Evolutionary conservation across 371 early-diverging fungal species (phyloP), one percentile per base, ranked within the genome.

Genomic region (Blakeslea trispora): DNA sequence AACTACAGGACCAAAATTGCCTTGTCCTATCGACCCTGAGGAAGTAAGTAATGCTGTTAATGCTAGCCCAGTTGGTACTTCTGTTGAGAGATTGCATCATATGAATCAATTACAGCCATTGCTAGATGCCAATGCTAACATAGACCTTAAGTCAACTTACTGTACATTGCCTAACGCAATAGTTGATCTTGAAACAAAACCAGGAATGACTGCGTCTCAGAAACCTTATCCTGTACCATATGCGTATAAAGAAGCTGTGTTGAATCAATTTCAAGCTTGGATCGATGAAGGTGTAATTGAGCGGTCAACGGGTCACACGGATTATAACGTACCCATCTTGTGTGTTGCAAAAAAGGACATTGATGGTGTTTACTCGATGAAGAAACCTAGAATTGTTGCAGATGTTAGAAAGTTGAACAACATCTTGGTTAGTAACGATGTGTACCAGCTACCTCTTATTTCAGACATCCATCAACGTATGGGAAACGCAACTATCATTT

Each of bases 11-110:
- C 2, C 3, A 35, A 41, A 41, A n/a, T 17, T 28, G 10, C 40
- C 48, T 31, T 8, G 19, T 6, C 55, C 41, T 47, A 48, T 55
- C 40, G 55, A 47, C 47, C 48, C 55, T 45, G 17, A 17, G 8
- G 51, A 32, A 2, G 42, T 51, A 2, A 23, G 41, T 24, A 22
- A 23, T 1, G 24, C 39, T n/a, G 42, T 41, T 6, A 2, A n/a
- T 9, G 17, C 5, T 24, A 28, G 13, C 5, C 41, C 28, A 24
- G 10, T 24, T 8, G 23, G 24, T 17, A 15, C 40, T 15, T 32
- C 37, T 19, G 28, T n/a, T 0, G 28, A 28, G 7, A 28, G 28
- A 28, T 7, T 14, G 0, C 37, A 50, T 2, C 10, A 35, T 21
- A 34, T 50, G 34, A 50, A 14, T 10, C 3, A 34, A 35, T 4